These are phyloP conservation scores for Trifolium fragiferum DNA, from an alignment of 306 rosid genomes.

Conservation along the genomic window DNA sequence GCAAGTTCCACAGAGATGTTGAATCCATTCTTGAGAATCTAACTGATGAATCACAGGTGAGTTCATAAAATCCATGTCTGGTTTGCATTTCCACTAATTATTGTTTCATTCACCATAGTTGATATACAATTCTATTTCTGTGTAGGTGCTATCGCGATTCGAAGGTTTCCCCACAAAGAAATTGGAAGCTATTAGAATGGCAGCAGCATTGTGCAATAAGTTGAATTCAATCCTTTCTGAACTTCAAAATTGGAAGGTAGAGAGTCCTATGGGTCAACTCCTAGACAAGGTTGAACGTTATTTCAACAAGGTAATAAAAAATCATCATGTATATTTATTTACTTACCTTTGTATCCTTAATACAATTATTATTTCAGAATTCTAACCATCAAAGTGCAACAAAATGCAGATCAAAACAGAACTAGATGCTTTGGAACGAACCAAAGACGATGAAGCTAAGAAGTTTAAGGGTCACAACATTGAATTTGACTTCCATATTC, in stretches of 20 bases:
- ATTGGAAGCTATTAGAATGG: slow-evolving; percentile 76
- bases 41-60: slow-evolving; percentile 87
- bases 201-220: slow-evolving; percentile 59
- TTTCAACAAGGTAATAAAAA: slow-evolving; percentile 64
- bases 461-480: slow-evolving; percentile 70
- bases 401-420: slow-evolving; percentile 67
- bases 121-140: neutral
- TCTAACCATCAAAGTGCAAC: slow-evolving; percentile 22
- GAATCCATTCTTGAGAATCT: slow-evolving; percentile 75
- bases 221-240: slow-evolving; percentile 57
- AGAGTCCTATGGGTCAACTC: slow-evolving; percentile 52
- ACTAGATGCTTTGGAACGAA: slow-evolving; percentile 68
- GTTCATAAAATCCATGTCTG: neutral
- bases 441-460: slow-evolving; percentile 73
- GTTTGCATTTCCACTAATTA: neutral
- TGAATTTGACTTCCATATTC: slow-evolving; percentile 73
- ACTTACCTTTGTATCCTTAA: neutral
- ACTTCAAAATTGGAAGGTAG: slow-evolving; percentile 72
- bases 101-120: neutral
- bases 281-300: slow-evolving; percentile 72
- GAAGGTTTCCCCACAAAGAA: slow-evolving; percentile 81
- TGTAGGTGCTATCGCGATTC: slow-evolving; percentile 72
- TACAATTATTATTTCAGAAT: neutral
- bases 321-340: neutral
- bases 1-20: slow-evolving; percentile 64